Percentiles rank a stretch among this genome's conserved stretches.
Conservation (phyloP, 352 stramenopile species). For the Discostella stelligera region DNA sequence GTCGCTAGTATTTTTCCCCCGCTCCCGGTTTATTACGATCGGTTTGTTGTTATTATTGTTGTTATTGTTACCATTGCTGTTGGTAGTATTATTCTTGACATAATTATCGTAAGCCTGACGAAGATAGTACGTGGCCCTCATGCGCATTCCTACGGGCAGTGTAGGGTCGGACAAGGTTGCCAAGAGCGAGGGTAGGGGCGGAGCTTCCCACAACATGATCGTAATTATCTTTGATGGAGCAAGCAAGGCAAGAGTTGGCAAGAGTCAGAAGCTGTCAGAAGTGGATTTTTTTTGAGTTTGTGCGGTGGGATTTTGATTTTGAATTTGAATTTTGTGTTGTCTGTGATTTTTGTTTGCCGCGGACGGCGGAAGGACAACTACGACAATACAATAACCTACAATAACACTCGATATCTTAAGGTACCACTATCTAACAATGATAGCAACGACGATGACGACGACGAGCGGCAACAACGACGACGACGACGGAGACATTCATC, state of each 20-base stretch:
- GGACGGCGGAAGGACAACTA: no score
- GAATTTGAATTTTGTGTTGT: no score
- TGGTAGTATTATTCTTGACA: constrained; percentile 26
- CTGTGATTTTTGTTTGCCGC: no score
- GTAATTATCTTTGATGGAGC: neutral
- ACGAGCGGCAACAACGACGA: no score
- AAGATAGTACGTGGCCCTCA: constrained; percentile 80
- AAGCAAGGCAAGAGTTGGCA: no score
- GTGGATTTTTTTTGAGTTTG: no score
- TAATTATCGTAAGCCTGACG: constrained; percentile 65
- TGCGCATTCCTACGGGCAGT: constrained; percentile 78
- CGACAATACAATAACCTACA: no score
- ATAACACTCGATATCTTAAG: no score
- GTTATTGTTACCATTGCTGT: constrained; percentile 16
- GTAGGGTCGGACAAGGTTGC: constrained; percentile 55
- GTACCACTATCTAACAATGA: no score
- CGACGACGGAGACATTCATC: neutral
- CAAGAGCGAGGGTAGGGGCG: constrained; percentile 58
- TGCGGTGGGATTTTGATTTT: no score
- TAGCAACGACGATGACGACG: no score
- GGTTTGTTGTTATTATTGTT: constrained; percentile 14
- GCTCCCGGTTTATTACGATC: neutral
- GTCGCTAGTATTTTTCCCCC: constrained; percentile 14
- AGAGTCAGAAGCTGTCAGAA: no score
- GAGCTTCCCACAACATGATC: constrained; percentile 47